Conservation (phyloP, 768 basidiomycete species). For the Auricularia sp. region DNA sequence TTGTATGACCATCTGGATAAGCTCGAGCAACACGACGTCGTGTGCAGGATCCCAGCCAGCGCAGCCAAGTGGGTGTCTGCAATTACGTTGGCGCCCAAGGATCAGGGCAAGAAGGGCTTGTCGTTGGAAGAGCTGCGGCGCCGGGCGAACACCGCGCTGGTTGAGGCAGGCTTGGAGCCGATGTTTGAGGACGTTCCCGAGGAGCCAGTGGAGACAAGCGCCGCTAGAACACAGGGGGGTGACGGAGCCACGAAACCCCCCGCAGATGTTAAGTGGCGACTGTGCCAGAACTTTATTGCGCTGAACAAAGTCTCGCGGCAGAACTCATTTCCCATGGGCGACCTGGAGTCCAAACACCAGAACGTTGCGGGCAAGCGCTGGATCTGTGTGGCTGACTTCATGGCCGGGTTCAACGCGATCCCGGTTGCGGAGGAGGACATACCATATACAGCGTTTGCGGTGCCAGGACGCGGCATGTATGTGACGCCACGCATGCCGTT, state of each 20-base stretch:
- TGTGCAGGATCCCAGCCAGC: conserved; percentile 18
- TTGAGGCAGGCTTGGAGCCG: conserved; percentile 15
- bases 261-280: conserved; percentile 22
- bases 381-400: conserved; percentile 28
- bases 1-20: conserved; percentile 25
- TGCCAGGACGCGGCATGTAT: conserved; percentile 30
- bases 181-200: conserved; percentile 18
- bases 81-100: conserved; percentile 30
- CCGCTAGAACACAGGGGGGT: background rate
- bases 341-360: conserved; percentile 32
- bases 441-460: conserved; percentile 27
- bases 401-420: conserved; percentile 26
- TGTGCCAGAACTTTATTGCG: conserved; percentile 29
- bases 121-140: conserved; percentile 26
- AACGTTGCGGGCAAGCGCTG: conserved; percentile 27
- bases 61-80: conserved; percentile 28
- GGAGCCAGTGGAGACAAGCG: background rate
- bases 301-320: conserved; percentile 19
- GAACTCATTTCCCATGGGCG: conserved; percentile 18
- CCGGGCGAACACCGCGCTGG: conserved; percentile 26
- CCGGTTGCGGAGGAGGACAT: conserved; percentile 8
- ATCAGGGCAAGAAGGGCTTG: conserved; percentile 21
- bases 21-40: conserved; percentile 26
- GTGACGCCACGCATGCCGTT: conserved; percentile 30
- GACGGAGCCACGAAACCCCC: no score